A percentile compares a stretch with the other conserved stretches of the same genome.
These are phyloP conservation scores for Echeveria elegans DNA, from an alignment of 164 flowering plant genomes.

Conservation along the genomic window DNA sequence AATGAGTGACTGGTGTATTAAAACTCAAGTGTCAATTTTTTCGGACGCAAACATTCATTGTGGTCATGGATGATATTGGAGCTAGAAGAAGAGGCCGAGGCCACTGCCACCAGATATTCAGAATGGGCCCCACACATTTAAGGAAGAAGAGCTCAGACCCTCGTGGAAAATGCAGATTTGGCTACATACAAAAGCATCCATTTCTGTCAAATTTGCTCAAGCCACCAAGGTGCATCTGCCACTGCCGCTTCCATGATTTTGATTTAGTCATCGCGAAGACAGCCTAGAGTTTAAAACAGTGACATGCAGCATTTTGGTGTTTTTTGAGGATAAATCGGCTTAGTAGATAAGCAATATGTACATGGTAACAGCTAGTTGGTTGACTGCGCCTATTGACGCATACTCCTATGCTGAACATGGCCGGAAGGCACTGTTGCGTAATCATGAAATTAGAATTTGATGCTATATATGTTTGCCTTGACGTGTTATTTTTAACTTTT, in stretches of 20 bases:
- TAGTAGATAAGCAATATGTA: not conserved
- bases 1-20: not conserved
- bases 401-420: not conserved
- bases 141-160: constrained; percentile 58
- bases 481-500: not conserved
- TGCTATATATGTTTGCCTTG: not conserved
- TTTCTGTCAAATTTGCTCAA: constrained; percentile 63
- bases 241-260: constrained; percentile 12
- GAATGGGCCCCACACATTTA: constrained; percentile 39
- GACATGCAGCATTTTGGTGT: not conserved
- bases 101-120: constrained; percentile 22
- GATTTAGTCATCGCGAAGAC: not conserved
- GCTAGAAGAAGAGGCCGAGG: constrained; percentile 45
- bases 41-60: too few species aligned
- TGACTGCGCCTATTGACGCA: not conserved
- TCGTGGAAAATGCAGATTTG: constrained; percentile 64
- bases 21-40: too few species aligned
- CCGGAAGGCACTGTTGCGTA: not conserved
- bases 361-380: not conserved
- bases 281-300: not conserved
- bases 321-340: not conserved
- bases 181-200: constrained; percentile 51
- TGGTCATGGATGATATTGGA: constrained; percentile 11
- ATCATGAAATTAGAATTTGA: not conserved
- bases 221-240: constrained; percentile 28